Evolutionary conservation across 768 basidiomycete species (phyloP).

Genomic region (Suillus tomentosus): DNA sequence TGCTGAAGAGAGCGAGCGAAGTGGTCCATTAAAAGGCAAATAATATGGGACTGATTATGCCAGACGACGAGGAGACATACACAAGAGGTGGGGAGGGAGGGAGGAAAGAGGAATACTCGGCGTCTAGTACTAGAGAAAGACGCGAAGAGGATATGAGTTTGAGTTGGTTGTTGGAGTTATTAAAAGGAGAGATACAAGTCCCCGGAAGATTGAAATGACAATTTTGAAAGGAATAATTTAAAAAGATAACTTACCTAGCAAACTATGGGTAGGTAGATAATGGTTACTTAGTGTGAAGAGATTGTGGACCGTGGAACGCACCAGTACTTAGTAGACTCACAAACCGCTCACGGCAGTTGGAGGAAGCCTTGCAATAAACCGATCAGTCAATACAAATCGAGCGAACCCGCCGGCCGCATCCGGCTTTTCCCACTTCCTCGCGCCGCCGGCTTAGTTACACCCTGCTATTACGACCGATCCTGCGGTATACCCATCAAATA

Average conservation of each 20-base stretch:
- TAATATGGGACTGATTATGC: slow-evolving; percentile 3
- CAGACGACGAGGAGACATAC: slow-evolving; percentile 3
- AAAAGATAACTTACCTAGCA: slow-evolving; percentile 14
- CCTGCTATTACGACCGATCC: slow-evolving; percentile 26
- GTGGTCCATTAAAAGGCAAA: slow-evolving; percentile 35
- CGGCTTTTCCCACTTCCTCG: slow-evolving; percentile 30
- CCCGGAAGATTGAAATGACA: slow-evolving; percentile 22
- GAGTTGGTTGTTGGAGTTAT: slow-evolving; percentile 25
- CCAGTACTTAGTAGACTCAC: neutral
- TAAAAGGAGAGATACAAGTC: slow-evolving; percentile 10
- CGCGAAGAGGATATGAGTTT: slow-evolving; percentile 24
- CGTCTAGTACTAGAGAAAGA: slow-evolving; percentile 17
- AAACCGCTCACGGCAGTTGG: slow-evolving; percentile 5
- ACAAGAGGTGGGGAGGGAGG: neutral
- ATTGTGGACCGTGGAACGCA: neutral
- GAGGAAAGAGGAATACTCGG: neutral
- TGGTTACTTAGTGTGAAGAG: neutral
- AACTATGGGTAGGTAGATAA: neutral
- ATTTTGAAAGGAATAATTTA: slow-evolving; percentile 19
- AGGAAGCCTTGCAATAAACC: slow-evolving; percentile 10
- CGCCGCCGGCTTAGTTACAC: slow-evolving; percentile 36
- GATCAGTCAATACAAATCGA: slow-evolving; percentile 23
- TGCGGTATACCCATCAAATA: slow-evolving; percentile 10
- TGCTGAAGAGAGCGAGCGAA: slow-evolving; percentile 26
- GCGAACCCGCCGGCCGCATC: slow-evolving; percentile 26